Conservation (phyloP, 1,139 yeast species). For the Taphrina populina region DNA sequence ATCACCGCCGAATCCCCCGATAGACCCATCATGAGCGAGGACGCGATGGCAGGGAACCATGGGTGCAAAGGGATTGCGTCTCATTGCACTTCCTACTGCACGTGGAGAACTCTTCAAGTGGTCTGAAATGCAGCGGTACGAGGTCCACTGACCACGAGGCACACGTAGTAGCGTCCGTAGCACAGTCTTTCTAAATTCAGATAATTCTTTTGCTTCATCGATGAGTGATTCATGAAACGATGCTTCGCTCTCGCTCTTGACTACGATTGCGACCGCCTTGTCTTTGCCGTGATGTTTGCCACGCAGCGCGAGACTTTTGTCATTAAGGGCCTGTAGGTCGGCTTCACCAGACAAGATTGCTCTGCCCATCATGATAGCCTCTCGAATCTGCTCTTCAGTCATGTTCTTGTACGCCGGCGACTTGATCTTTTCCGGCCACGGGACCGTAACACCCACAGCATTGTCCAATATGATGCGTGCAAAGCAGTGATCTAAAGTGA, state of each 20-base stretch:
- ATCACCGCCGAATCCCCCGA: slow-evolving; percentile 21
- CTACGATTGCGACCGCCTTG: no score
- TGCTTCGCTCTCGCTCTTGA: no score
- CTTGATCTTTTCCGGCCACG: slow-evolving; percentile 14
- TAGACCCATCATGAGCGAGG: slow-evolving; percentile 21
- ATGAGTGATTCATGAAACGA: no score
- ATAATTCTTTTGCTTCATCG: no score
- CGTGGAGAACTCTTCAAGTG: slow-evolving; percentile 21
- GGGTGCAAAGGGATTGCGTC: slow-evolving; percentile 22
- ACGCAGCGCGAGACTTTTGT: slow-evolving; percentile 7
- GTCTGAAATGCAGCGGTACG: slow-evolving; percentile 17
- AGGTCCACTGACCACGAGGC: slow-evolving; percentile 14
- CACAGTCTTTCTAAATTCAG: slow-evolving; percentile 4
- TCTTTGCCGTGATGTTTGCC: slow-evolving; percentile 1
- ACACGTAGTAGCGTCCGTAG: slow-evolving; percentile 4
- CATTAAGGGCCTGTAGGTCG: background rate
- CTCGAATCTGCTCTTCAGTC: slow-evolving; percentile 1
- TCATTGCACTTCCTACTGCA: slow-evolving; percentile 23
- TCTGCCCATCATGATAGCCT: slow-evolving; percentile 2
- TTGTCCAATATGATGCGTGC: slow-evolving; percentile 25
- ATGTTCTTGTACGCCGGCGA: slow-evolving; percentile 20
- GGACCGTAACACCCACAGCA: slow-evolving; percentile 9
- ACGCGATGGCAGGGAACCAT: slow-evolving; percentile 21
- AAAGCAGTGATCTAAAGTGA: slow-evolving; percentile 21
- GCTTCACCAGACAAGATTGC: background rate